These are phyloP conservation scores for Camelina hispida DNA, from an alignment of 345 rosid species.

Conservation along the genomic window DNA sequence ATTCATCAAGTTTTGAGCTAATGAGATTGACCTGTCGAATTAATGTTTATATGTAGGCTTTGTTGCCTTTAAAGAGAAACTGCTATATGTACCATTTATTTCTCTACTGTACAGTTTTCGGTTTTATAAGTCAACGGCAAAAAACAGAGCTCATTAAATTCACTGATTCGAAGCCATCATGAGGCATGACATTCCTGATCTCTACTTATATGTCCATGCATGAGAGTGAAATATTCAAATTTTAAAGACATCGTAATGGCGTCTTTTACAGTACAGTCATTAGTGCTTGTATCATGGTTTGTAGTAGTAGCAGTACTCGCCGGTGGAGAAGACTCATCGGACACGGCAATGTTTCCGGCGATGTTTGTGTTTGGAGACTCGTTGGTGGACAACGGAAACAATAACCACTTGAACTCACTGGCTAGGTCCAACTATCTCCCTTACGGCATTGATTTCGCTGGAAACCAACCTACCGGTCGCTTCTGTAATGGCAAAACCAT, in stretches of 20 bases:
- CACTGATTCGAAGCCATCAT: too few relatives aligned
- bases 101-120: not conserved
- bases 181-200: too few relatives aligned
- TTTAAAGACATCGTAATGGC: not conserved
- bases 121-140: slow-evolving; percentile 17
- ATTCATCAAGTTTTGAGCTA: too few relatives aligned
- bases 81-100: too few relatives aligned
- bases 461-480: slow-evolving; percentile 69
- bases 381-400: slow-evolving; percentile 73
- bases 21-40: too few relatives aligned
- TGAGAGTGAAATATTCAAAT: slow-evolving; percentile 7
- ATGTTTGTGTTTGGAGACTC: slow-evolving; percentile 93
- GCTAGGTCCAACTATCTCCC: slow-evolving; percentile 82
- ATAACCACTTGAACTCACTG: slow-evolving; percentile 58
- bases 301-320: not conserved
- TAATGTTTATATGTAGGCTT: too few relatives aligned
- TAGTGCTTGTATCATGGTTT: slow-evolving; percentile 7
- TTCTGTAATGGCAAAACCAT: slow-evolving; percentile 82
- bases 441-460: slow-evolving; percentile 74
- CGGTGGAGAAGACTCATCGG: slow-evolving; percentile 27
- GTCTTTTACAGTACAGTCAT: not conserved
- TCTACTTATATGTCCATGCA: slow-evolving; percentile 24
- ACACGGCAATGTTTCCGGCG: slow-evolving; percentile 52
- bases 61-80: too few relatives aligned
- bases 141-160: slow-evolving; percentile 31